A percentile compares a stretch with the other conserved stretches of the same genome.
These are phyloP conservation scores for Apiotrichum porosum DNA, from an alignment of 1,284 basidiomycete species.

Conservation along the genomic window DNA sequence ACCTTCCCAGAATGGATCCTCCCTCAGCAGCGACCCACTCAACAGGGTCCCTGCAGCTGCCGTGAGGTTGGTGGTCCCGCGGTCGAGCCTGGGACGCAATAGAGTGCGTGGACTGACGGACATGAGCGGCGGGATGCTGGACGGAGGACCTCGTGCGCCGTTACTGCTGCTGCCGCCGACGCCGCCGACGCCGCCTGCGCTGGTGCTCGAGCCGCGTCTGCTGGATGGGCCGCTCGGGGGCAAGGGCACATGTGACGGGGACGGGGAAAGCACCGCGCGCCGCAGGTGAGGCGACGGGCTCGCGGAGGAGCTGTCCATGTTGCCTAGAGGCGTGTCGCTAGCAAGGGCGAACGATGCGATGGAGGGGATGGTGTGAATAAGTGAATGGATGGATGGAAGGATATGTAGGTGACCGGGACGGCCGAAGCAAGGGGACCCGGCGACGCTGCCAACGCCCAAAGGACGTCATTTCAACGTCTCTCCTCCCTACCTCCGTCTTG, in stretches of 20 bases:
- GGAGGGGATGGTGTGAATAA: too few species aligned
- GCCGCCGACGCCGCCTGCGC: neutral
- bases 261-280: conserved; percentile 6
- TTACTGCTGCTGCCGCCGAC: too few species aligned
- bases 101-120: conserved; percentile 23
- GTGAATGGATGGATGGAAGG: too few species aligned
- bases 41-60: conserved; percentile 4
- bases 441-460: too few species aligned
- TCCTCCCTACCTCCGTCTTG: too few species aligned
- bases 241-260: conserved; percentile 6
- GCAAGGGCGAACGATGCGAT: neutral
- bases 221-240: conserved; percentile 5
- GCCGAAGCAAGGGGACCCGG: too few species aligned
- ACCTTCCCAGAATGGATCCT: conserved; percentile 39
- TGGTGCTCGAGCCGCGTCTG: conserved; percentile 6
- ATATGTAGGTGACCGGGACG: too few species aligned
- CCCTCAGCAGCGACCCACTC: neutral
- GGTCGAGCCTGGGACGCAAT: conserved; percentile 25
- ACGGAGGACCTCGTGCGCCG: neutral
- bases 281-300: neutral
- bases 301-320: neutral
- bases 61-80: conserved; percentile 19
- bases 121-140: neutral
- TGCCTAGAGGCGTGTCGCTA: neutral
- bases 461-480: neutral